phyloP scores from a whole-genome alignment of 768 basidiomycete genomes.

The Roridomyces roridus region DNA sequence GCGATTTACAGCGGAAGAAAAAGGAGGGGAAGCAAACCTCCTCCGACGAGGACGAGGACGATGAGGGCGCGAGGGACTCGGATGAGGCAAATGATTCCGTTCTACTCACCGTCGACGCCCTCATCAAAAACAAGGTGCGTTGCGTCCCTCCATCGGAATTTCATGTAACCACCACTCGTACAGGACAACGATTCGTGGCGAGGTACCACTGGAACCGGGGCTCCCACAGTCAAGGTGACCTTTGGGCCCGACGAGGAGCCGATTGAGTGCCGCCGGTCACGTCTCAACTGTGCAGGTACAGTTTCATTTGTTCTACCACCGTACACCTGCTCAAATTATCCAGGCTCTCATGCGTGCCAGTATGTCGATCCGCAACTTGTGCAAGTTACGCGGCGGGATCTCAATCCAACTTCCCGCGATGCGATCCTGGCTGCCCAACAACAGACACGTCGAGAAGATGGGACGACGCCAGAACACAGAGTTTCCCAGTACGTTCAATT shows the following conservation, averaged over 20 bases:
- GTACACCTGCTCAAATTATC: not conserved
- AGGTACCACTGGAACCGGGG: not conserved
- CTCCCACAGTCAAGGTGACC: not conserved
- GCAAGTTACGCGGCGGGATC: not conserved
- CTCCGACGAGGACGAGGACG: too few relatives aligned
- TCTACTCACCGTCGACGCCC: not conserved
- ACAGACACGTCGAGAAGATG: not conserved
- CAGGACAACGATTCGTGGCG: constrained; percentile 15
- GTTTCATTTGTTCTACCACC: not conserved
- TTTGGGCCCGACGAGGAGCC: not conserved
- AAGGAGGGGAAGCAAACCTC: too few relatives aligned
- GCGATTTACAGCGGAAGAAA: too few relatives aligned
- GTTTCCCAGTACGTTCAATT: not conserved
- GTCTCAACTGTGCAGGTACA: constrained; percentile 5
- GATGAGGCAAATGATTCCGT: too few relatives aligned
- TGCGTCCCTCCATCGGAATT: not conserved
- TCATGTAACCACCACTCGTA: not conserved
- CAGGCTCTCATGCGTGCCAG: not conserved
- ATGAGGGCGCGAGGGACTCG: too few relatives aligned
- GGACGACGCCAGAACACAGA: not conserved
- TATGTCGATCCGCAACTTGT: not conserved
- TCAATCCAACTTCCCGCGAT: not conserved
- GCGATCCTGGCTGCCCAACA: not conserved
- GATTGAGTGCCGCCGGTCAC: constrained; percentile 7
- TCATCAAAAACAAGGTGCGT: constrained; percentile 11